phyloP scores from a whole-genome alignment of 2,329 filamentous ascomycete species.

The Colletotrichum gloeosporioides region DNA sequence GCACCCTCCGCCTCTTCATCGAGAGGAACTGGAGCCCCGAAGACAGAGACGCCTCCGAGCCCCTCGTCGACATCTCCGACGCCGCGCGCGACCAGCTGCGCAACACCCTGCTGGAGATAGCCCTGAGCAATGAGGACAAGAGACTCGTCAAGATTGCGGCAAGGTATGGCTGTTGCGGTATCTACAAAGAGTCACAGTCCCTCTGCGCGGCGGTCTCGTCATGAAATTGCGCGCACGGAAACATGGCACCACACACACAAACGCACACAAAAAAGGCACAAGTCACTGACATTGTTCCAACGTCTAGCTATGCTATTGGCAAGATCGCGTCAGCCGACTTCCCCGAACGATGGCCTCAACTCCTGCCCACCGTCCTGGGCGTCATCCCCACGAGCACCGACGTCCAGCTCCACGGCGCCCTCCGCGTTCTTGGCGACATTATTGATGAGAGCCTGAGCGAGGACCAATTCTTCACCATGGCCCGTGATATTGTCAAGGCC shows the following conservation, averaged over 20 bases:
- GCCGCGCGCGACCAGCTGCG: slow-evolving; percentile 76
- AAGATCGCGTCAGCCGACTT: slow-evolving; percentile 95
- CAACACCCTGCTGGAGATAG: slow-evolving; percentile 76
- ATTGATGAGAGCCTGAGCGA: slow-evolving; percentile 94
- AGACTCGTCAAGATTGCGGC: slow-evolving; percentile 89
- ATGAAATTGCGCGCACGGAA: neutral
- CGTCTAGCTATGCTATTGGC: slow-evolving; percentile 74
- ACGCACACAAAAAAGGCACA: neutral
- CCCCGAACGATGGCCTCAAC: slow-evolving; percentile 90
- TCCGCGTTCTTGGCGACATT: slow-evolving; percentile 86
- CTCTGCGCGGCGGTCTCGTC: neutral
- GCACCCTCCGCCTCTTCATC: slow-evolving; percentile 83
- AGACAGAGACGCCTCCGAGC: slow-evolving; percentile 69
- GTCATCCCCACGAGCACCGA: slow-evolving; percentile 80
- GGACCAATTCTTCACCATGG: slow-evolving; percentile 92
- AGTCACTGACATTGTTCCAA: slow-evolving; percentile 14
- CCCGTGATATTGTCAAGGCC: slow-evolving; percentile 81
- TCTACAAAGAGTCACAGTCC: neutral
- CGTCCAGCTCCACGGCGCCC: slow-evolving; percentile 82
- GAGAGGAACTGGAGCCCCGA: slow-evolving; percentile 82
- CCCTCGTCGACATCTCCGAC: slow-evolving; percentile 72
- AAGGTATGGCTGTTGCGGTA: slow-evolving; percentile 58
- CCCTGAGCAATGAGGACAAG: slow-evolving; percentile 74
- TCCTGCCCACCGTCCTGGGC: slow-evolving; percentile 80
- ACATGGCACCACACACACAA: neutral